Conservation (phyloP, 768 basidiomycete genomes). For the Leccinum pellstonianum region DNA sequence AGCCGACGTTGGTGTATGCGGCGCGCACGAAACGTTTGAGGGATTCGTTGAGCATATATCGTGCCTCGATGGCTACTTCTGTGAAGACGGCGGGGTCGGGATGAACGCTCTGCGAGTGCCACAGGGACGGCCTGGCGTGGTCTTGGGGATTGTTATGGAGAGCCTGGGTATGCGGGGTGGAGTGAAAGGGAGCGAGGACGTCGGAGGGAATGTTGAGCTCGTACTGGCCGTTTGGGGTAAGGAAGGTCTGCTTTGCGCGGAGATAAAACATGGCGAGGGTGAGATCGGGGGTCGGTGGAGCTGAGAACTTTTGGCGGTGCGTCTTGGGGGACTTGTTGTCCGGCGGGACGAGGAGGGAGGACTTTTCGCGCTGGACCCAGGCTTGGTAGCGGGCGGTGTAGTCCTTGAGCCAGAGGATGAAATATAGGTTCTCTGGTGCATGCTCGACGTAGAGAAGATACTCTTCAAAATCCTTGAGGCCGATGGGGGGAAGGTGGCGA, state of each 20-base stretch:
- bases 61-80: constrained; percentile 57
- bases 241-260: constrained; percentile 79
- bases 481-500: constrained; percentile 77
- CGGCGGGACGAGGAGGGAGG: constrained; percentile 37
- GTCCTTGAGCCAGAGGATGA: constrained; percentile 78
- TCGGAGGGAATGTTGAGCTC: constrained; percentile 71
- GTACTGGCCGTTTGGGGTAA: constrained; percentile 68
- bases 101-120: constrained; percentile 39
- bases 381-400: constrained; percentile 52
- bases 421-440: constrained; percentile 79
- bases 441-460: constrained; percentile 80
- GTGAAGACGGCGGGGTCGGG: constrained; percentile 67
- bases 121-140: constrained; percentile 11
- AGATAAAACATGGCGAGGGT: constrained; percentile 72
- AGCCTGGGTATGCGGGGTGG: constrained; percentile 35
- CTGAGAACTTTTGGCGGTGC: constrained; percentile 29
- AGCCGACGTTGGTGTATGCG: constrained; percentile 69
- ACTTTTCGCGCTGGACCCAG: constrained; percentile 38
- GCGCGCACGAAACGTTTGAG: constrained; percentile 66
- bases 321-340: constrained; percentile 38
- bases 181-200: constrained; percentile 59
- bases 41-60: constrained; percentile 58
- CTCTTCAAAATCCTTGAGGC: constrained; percentile 75
- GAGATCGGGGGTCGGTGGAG: constrained; percentile 43
- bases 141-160: constrained; percentile 7